Percentiles rank a stretch among this genome's conserved stretches.
Evolutionary conservation across 2,329 filamentous ascomycete species (phyloP).

Genomic region (Pseudocercospora pini-densiflorae): DNA sequence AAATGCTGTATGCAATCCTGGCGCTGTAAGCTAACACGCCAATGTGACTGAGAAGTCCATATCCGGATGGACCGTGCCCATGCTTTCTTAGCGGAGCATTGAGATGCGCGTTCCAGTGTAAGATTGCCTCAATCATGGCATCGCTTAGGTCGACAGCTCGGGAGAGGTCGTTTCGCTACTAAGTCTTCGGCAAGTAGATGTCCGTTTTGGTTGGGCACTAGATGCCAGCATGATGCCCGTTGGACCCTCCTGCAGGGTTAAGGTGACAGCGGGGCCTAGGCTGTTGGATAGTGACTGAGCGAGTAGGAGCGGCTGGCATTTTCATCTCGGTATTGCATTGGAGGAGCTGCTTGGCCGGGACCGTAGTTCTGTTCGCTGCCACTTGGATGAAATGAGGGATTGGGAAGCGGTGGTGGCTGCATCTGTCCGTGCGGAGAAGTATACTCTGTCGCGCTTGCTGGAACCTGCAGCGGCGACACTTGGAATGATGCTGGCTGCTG

Average conservation of each 20-base stretch:
- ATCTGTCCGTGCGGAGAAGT: slow-evolving; percentile 32
- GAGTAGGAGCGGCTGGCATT: slow-evolving; percentile 29
- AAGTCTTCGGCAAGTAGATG: slow-evolving; percentile 1
- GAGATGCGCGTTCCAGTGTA: not conserved
- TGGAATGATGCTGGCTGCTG: slow-evolving; percentile 26
- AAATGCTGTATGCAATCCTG: slow-evolving; percentile 4
- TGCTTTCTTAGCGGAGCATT: not conserved
- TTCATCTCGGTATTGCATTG: slow-evolving; percentile 34
- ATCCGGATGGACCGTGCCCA: not conserved
- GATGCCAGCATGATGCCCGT: slow-evolving; percentile 8
- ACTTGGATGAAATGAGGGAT: slow-evolving; percentile 27
- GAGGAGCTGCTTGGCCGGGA: slow-evolving; percentile 23
- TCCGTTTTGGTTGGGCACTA: slow-evolving; percentile 20
- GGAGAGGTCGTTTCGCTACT: slow-evolving; percentile 14
- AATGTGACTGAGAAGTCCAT: not conserved
- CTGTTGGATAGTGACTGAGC: slow-evolving; percentile 33
- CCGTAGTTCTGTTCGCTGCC: slow-evolving; percentile 30
- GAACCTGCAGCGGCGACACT: slow-evolving; percentile 31
- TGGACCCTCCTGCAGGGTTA: slow-evolving; percentile 4
- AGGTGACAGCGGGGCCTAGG: slow-evolving; percentile 16
- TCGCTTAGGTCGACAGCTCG: slow-evolving; percentile 14
- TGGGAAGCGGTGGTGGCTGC: slow-evolving; percentile 33
- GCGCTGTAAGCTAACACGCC: not conserved
- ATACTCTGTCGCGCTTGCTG: slow-evolving; percentile 27
- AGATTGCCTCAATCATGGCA: not conserved